These are phyloP conservation scores for Phytophthora citricola DNA, from an alignment of 352 stramenopile genomes.

Conservation along the genomic window DNA sequence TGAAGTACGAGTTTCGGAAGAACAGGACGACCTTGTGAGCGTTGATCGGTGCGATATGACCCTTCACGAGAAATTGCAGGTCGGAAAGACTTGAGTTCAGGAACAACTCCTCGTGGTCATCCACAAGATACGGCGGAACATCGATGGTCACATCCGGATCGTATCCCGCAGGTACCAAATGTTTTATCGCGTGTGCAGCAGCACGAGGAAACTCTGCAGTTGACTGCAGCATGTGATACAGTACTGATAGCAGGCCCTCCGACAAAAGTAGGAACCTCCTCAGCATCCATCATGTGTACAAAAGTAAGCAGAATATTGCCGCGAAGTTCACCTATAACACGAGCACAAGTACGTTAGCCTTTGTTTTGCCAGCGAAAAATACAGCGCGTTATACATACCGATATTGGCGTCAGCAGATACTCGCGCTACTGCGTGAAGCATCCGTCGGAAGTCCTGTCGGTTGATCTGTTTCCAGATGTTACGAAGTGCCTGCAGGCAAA, in stretches of 20 bases:
- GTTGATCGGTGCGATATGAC: constrained; percentile 87
- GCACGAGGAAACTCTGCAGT: constrained; percentile 77
- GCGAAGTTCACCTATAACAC: constrained; percentile 64
- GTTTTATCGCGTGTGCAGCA: constrained; percentile 87
- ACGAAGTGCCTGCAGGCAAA: constrained; percentile 80
- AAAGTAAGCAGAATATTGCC: constrained; percentile 90
- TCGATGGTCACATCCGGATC: constrained; percentile 80
- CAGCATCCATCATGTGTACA: constrained; percentile 90
- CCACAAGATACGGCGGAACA: constrained; percentile 82
- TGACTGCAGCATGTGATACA: constrained; percentile 86
- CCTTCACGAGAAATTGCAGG: constrained; percentile 88
- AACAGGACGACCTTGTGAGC: constrained; percentile 91
- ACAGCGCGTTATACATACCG: constrained; percentile 36
- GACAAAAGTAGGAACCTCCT: constrained; percentile 78
- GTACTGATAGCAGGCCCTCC: constrained; percentile 78
- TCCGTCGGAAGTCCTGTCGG: constrained; percentile 81
- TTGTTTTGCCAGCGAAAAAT: neutral
- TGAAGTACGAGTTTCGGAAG: constrained; percentile 92
- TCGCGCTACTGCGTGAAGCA: constrained; percentile 84
- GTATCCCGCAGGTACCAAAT: constrained; percentile 78
- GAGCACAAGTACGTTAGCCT: constrained; percentile 17
- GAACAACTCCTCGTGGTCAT: constrained; percentile 90
- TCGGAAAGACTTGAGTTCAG: constrained; percentile 85
- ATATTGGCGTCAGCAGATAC: constrained; percentile 82
- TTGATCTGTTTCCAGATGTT: constrained; percentile 93